Base-by-base conservation (phyloP, 1,139 yeast genomes). In the Candida neerlandica region DNA sequence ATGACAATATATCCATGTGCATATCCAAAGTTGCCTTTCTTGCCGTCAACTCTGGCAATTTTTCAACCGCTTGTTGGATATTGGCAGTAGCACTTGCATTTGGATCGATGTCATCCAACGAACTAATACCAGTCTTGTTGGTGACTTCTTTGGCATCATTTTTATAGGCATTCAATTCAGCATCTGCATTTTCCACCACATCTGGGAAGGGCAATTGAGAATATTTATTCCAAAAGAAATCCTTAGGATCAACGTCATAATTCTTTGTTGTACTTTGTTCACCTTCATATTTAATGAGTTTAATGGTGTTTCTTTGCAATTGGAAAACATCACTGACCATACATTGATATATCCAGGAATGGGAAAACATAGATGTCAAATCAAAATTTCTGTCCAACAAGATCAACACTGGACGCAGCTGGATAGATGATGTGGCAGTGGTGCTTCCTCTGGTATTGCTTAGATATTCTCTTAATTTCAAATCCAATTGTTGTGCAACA, bases 291-390 rank as follows among this genome's bases (percentile, higher is more conserved):
- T 78, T 75, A 21, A 66, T 64, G 29, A 75, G 58, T 45, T 65
- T 69, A 42, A 90, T 78, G 11, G 88, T 82, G 66, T 92, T 92
- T 63, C 96, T 80, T 57, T 85, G 81, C 59, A 94, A 77, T 49
- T 82, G 81, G 66, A 95, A 89, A 10, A 91, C 96, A 65, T 94
- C 99, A 61, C 92, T 88, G 14, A 94, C 96, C 82, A 94, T 85
- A 61, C 97, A 91, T 71, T 94, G 97, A 65, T 94, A 94, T 47
- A 96, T 91, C 98, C 99, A 92, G 5, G 97, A 90, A 67, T 94
- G 99, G 1, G 95, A 82, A 65, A 95, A 85, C 98, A 94, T 92
- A 26, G 96, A 86, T 2, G 94, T 86, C 55, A 95, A 75, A 67
- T 95, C 98, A 53, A 94, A 78, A 61, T 88, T 89, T 64, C 99